Conservation (phyloP, 2,329 filamentous ascomycete genomes). For the Aspergillus sp. region DNA sequence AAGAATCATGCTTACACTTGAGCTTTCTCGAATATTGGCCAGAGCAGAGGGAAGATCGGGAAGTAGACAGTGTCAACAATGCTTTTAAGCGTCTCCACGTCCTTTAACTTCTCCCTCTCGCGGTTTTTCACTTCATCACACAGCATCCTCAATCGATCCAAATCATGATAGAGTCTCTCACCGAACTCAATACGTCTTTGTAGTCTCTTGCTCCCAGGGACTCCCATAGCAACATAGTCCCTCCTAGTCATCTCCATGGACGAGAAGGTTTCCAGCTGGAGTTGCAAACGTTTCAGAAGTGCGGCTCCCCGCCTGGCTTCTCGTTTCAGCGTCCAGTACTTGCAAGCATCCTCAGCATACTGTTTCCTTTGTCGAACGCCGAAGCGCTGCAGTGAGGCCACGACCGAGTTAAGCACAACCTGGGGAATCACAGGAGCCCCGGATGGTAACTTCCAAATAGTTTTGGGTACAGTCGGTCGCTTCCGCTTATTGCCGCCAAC, state of each 20-base stretch:
- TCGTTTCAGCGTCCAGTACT: constrained; percentile 96
- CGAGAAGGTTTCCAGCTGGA: constrained; percentile 94
- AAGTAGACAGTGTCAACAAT: constrained; percentile 92
- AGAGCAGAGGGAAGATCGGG: constrained; percentile 74
- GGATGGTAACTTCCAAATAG: constrained; percentile 87
- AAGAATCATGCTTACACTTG: constrained; percentile 65
- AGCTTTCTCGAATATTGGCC: constrained; percentile 77
- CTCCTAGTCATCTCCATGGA: constrained; percentile 96
- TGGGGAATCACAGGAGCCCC: constrained; percentile 93
- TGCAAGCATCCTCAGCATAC: constrained; percentile 88
- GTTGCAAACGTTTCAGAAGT: constrained; percentile 84
- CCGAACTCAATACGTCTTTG: constrained; percentile 86
- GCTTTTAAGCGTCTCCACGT: constrained; percentile 72
- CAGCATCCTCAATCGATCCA: constrained; percentile 72
- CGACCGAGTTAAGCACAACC: constrained; percentile 81
- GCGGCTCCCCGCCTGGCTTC: constrained; percentile 90
- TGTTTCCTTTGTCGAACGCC: constrained; percentile 84
- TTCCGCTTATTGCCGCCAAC: constrained; percentile 62
- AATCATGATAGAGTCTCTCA: constrained; percentile 62
- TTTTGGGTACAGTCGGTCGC: constrained; percentile 58
- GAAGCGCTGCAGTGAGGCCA: constrained; percentile 80
- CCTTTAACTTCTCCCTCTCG: constrained; percentile 75
- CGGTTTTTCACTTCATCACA: constrained; percentile 71
- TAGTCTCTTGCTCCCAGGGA: constrained; percentile 74
- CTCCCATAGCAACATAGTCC: constrained; percentile 94